These are phyloP conservation scores for Ceratonia siliqua DNA, from an alignment of 306 rosid genomes.

Conservation along the genomic window DNA sequence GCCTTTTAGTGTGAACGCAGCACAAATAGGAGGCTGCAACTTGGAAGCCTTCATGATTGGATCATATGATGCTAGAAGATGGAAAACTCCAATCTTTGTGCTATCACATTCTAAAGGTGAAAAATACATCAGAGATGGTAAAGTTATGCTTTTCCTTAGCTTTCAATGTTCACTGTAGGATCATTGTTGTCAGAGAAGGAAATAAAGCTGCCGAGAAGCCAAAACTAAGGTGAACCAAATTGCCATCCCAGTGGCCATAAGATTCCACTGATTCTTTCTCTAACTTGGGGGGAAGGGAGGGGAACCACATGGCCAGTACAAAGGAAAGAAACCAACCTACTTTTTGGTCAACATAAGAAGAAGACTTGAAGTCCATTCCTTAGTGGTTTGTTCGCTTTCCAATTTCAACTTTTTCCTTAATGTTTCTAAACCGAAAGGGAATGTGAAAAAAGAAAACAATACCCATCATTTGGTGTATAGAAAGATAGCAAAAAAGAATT, in stretches of 20 bases:
- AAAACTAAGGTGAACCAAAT: slow-evolving; percentile 16
- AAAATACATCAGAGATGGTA: neutral
- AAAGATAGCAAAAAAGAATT: neutral
- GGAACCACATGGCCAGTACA: slow-evolving; percentile 32
- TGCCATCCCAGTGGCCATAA: neutral
- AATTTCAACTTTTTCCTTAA: slow-evolving; percentile 32
- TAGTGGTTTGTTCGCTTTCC: slow-evolving; percentile 33
- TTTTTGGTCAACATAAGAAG: slow-evolving; percentile 40
- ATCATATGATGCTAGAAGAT: neutral
- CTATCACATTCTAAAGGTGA: neutral
- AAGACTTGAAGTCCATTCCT: slow-evolving; percentile 33
- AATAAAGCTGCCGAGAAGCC: slow-evolving; percentile 9
- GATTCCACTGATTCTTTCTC: slow-evolving; percentile 42
- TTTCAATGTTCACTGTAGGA: neutral
- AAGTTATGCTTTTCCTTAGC: neutral
- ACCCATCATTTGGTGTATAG: neutral
- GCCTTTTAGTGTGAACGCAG: neutral
- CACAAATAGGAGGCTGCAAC: neutral
- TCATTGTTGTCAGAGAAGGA: slow-evolving; percentile 32
- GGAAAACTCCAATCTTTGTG: neutral
- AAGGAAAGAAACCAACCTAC: slow-evolving; percentile 33
- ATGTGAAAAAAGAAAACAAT: neutral
- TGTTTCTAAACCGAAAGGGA: slow-evolving; percentile 38
- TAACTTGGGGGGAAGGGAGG: slow-evolving; percentile 27
- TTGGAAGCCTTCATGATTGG: neutral